These are phyloP conservation scores for Podospora appendiculata DNA, from an alignment of 495 filamentous ascomycete genomes.

Conservation along the genomic window DNA sequence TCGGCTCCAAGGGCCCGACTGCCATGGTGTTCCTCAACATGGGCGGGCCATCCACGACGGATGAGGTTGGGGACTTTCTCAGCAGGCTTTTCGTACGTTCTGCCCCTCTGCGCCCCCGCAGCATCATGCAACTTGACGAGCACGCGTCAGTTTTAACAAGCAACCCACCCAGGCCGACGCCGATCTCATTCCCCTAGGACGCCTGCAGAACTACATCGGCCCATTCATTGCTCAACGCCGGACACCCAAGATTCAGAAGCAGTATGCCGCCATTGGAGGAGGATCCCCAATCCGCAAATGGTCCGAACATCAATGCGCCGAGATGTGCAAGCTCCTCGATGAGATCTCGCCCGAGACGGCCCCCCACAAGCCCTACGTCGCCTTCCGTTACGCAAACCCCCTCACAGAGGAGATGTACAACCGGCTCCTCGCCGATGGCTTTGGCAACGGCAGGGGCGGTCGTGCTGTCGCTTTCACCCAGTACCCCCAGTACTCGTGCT, in stretches of 20 bases:
- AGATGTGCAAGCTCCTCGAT: constrained; percentile 96
- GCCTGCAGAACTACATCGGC: constrained; percentile 84
- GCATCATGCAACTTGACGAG: not conserved
- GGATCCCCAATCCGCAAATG: constrained; percentile 96
- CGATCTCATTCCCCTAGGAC: constrained; percentile 93
- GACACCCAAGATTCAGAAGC: constrained; percentile 91
- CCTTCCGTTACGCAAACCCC: constrained; percentile 94
- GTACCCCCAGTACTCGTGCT: constrained; percentile 99
- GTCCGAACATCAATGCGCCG: constrained; percentile 85
- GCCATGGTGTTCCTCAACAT: constrained; percentile 99
- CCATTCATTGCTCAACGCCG: constrained; percentile 76
- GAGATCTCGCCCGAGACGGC: constrained; percentile 83
- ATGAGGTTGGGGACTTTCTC: constrained; percentile 88
- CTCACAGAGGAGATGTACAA: constrained; percentile 91
- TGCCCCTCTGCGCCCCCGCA: not conserved
- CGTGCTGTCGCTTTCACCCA: constrained; percentile 96
- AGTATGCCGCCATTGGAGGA: constrained; percentile 92
- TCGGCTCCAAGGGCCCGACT: constrained; percentile 51
- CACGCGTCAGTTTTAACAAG: not conserved
- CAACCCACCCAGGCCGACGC: constrained; percentile 60
- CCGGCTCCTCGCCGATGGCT: constrained; percentile 75
- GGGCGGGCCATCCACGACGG: constrained; percentile 85
- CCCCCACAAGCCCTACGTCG: constrained; percentile 96
- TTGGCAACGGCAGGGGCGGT: constrained; percentile 76
- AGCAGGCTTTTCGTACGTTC: constrained; percentile 78